Evolutionary conservation across 805 yeast species (phyloP).

Genomic region (Metschnikowia henanensis): DNA sequence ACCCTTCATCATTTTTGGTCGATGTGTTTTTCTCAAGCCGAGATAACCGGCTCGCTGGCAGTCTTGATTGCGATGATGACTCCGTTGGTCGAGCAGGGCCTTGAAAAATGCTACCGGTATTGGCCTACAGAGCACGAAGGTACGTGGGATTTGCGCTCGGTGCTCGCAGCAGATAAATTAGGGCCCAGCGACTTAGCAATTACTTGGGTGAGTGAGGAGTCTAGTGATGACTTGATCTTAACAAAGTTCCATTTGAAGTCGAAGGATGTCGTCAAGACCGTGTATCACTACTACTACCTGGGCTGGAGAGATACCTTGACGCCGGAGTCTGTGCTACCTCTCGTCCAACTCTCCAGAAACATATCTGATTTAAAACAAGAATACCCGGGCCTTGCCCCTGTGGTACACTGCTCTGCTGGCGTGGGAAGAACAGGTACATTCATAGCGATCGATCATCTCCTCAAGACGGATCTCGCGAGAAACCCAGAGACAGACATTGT

Average conservation of each 20-base stretch:
- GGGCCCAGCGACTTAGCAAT: conserved; percentile 16
- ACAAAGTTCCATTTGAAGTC: conserved; percentile 27
- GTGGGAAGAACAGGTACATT: conserved; percentile 93
- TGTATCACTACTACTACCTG: conserved; percentile 17
- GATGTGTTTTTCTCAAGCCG: conserved; percentile 44
- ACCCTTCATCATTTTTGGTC: conserved; percentile 84
- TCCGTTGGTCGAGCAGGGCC: conserved; percentile 18
- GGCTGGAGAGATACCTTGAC: conserved; percentile 19
- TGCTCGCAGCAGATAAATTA: conserved; percentile 23
- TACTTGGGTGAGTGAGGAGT: conserved; percentile 20
- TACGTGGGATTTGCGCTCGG: conserved; percentile 21
- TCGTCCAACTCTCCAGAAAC: conserved; percentile 14
- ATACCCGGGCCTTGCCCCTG: conserved; percentile 25
- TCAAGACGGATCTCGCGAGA: conserved; percentile 5
- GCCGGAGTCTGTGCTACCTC: conserved; percentile 16
- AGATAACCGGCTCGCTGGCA: conserved; percentile 23
- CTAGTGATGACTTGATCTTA: conserved; percentile 23
- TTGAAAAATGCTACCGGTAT: conserved; percentile 18
- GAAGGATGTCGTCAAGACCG: conserved; percentile 19
- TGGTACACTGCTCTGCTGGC: conserved; percentile 89
- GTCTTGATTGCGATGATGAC: conserved; percentile 42
- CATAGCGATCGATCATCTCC: conserved; percentile 36
- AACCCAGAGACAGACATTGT: conserved; percentile 25
- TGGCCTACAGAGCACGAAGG: conserved; percentile 25
- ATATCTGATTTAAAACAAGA: conserved; percentile 4